phyloP scores from a whole-genome alignment of 495 filamentous ascomycete species.

The Penicillium roqueforti region DNA sequence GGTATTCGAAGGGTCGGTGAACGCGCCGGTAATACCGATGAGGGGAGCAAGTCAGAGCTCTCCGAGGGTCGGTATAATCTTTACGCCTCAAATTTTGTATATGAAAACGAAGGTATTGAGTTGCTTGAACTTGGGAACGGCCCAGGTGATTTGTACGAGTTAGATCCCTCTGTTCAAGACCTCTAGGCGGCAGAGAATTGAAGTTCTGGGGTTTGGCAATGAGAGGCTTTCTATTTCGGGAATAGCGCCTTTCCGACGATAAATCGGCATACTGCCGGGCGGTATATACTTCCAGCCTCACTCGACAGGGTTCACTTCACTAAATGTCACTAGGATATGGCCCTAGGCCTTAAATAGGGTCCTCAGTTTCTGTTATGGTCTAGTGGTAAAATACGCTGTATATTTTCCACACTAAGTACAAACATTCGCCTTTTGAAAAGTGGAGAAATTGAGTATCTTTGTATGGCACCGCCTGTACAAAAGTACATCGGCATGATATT shows the following conservation, averaged over 20 bases:
- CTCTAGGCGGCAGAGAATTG: conserved; percentile 17
- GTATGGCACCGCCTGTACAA: no score
- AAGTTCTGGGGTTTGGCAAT: conserved; percentile 19
- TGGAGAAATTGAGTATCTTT: no score
- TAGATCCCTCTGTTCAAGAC: conserved; percentile 20
- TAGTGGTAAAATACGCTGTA: no score
- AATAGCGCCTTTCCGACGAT: conserved; percentile 25
- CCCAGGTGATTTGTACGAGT: background rate
- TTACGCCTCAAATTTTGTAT: background rate
- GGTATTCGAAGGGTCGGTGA: conserved; percentile 5
- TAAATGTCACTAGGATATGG: no score
- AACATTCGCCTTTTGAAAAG: no score
- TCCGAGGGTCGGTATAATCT: conserved; percentile 8
- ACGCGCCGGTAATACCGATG: conserved; percentile 10
- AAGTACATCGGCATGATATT: no score
- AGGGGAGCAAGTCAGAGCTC: conserved; percentile 16
- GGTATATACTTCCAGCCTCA: background rate
- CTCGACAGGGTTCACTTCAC: background rate
- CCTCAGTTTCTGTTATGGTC: no score
- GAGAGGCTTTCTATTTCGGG: conserved; percentile 25
- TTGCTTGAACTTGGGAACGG: background rate
- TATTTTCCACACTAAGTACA: no score
- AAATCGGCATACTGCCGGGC: conserved; percentile 3
- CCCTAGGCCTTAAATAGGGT: no score
- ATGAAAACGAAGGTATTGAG: background rate